Evolutionary conservation across 2,329 filamentous ascomycete species (phyloP).

Genomic region (Purpureocillium lavendulum): DNA sequence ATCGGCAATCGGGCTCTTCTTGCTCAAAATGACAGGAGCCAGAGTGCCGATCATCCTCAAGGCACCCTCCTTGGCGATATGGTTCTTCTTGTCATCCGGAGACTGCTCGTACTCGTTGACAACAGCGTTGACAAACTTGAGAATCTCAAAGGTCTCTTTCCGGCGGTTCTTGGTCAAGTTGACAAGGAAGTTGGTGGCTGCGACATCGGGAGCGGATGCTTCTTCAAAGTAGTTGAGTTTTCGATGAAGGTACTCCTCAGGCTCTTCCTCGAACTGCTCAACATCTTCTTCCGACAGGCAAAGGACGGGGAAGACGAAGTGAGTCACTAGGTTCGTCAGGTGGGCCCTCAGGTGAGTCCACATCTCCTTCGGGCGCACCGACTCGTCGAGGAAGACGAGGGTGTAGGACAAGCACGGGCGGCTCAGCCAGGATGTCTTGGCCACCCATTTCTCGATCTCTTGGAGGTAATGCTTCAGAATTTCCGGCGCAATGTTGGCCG

Average conservation of each 20-base stretch:
- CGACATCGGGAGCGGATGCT: constrained; percentile 87
- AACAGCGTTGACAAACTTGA: constrained; percentile 90
- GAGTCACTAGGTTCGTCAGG: constrained; percentile 84
- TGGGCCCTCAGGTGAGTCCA: constrained; percentile 92
- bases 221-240: constrained; percentile 98
- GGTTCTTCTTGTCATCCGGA: constrained; percentile 82
- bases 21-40: constrained; percentile 86
- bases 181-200: constrained; percentile 92
- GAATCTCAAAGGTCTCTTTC: constrained; percentile 91
- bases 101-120: constrained; percentile 87
- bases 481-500: constrained; percentile 83
- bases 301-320: constrained; percentile 91
- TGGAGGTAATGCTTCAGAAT: constrained; percentile 91
- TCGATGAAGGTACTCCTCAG: constrained; percentile 91
- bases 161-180: constrained; percentile 88
- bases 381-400: constrained; percentile 91
- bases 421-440: constrained; percentile 90
- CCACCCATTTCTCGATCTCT: constrained; percentile 96
- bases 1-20: constrained; percentile 96
- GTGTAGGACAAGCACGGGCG: constrained; percentile 90
- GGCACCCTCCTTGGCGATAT: constrained; percentile 92
- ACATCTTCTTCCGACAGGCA: constrained; percentile 89
- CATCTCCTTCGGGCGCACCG: constrained; percentile 93
- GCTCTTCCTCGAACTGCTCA: constrained; percentile 88
- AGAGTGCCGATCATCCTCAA: constrained; percentile 95